Evolutionary conservation across 176 grass and related monocot species (phyloP).

Genomic region (Raddia distichophylla): DNA sequence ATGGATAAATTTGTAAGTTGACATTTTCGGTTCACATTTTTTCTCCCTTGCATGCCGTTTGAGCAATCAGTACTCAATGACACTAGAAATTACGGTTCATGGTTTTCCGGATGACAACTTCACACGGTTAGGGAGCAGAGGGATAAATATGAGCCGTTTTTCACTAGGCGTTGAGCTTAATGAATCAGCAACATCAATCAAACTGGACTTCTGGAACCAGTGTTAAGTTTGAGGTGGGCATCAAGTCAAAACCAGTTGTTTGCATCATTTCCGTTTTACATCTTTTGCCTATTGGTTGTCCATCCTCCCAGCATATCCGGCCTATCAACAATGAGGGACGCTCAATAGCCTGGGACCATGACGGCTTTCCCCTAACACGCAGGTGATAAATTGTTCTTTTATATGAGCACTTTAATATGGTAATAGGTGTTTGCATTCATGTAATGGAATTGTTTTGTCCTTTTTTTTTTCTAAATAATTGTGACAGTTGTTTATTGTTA

Average conservation of each 20-base stretch:
- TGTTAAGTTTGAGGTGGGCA: constrained; percentile 81
- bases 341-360: constrained; percentile 71
- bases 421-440: not conserved
- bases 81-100: constrained; percentile 91
- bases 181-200: constrained; percentile 75
- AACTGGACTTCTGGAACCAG: constrained; percentile 90
- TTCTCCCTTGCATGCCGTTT: constrained; percentile 42
- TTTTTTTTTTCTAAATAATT: not conserved
- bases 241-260: constrained; percentile 24
- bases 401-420: not conserved
- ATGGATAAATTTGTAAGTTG: not conserved
- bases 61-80: constrained; percentile 77
- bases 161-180: constrained; percentile 84
- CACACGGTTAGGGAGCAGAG: constrained; percentile 71
- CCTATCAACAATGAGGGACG: constrained; percentile 91
- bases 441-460: too few relatives aligned
- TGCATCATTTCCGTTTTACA: not conserved
- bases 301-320: constrained; percentile 61
- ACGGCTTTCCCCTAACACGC: constrained; percentile 93
- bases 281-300: constrained; percentile 15
- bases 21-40: not conserved
- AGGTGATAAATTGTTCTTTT: constrained; percentile 59
- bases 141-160: constrained; percentile 82
- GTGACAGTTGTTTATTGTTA: constrained; percentile 6
- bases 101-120: constrained; percentile 87